Evolutionary conservation across 305 asterid genomes (phyloP), one percentile per base, ranked within the genome.

Genomic region (Fraxinus angustifolia): DNA sequence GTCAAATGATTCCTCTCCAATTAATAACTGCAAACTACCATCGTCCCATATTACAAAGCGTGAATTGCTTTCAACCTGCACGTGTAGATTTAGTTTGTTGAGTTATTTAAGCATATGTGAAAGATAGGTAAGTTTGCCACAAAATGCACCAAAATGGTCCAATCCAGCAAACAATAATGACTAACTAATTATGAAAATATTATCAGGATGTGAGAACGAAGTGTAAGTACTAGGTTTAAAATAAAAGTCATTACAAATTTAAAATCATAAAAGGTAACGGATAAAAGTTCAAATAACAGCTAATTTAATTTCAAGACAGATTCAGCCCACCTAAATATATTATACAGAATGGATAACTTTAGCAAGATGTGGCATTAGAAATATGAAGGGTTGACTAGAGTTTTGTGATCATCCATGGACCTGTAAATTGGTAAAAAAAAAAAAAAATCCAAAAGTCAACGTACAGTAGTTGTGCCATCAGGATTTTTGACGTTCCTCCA

Each of bases 11-110:
- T 89, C 92, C 78, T 86, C 86, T 62, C 92, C 92, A 42, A 89
- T 88, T 78, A 87, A 70, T 75, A 89, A 83, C 78, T 89, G 92
- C 80, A 86, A 75, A 84, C 91, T 87, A 42, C 91, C 91, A 86
- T 89, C 92, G n/a, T 89, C 86, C 92, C 92, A 89, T 79, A 82
- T 83, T 85, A 89, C 92, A 85, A 89, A 89, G 48, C 91, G 91
- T 28, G 92, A 90, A 80, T 89, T 89, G 81, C 90, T 87, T 83
- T 89, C 92, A 62, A 81, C 81, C 92, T 89, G 53, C 85, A 70
- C 23, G 2, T 21, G 42, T 26, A 31, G 23, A 70, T 70, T 30
- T 31, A 70, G 12, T 31, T 70, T 5, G 42, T 26, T 16, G 4
- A 30, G 42, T 30, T 70, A 70, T 31, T 70, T 12, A 30, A 70